These are phyloP conservation scores for Nannizzia gypsea DNA, from an alignment of 2,329 filamentous ascomycete species.

Conservation along the genomic window DNA sequence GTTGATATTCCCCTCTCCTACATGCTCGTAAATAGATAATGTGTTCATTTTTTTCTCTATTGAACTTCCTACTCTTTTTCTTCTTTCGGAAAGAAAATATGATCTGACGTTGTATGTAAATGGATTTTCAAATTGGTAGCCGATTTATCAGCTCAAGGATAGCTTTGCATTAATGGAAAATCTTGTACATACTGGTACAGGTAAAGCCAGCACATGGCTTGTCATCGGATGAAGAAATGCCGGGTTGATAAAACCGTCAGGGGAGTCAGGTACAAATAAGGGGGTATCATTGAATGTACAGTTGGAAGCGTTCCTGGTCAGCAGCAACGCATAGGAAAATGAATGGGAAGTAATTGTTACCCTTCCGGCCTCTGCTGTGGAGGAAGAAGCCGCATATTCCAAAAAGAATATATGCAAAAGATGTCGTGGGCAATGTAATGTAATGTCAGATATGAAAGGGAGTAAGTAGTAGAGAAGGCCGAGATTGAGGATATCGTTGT, in stretches of 20 bases:
- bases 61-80: background rate
- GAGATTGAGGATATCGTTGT: background rate
- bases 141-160: no score
- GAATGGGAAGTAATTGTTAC: background rate
- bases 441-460: background rate
- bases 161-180: background rate
- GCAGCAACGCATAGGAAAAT: background rate
- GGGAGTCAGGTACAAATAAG: background rate
- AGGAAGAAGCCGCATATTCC: background rate
- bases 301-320: background rate
- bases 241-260: background rate
- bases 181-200: background rate
- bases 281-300: conserved; percentile 1
- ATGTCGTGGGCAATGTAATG: background rate
- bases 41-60: background rate
- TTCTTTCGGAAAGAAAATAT: background rate
- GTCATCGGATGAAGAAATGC: background rate
- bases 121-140: background rate
- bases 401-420: background rate
- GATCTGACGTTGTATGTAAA: background rate
- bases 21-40: background rate
- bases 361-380: background rate
- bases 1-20: background rate
- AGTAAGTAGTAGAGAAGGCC: background rate
- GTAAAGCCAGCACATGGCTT: background rate